Evolutionary conservation across 1,139 yeast genomes (phyloP).

Genomic region (Candida sanyaensis): DNA sequence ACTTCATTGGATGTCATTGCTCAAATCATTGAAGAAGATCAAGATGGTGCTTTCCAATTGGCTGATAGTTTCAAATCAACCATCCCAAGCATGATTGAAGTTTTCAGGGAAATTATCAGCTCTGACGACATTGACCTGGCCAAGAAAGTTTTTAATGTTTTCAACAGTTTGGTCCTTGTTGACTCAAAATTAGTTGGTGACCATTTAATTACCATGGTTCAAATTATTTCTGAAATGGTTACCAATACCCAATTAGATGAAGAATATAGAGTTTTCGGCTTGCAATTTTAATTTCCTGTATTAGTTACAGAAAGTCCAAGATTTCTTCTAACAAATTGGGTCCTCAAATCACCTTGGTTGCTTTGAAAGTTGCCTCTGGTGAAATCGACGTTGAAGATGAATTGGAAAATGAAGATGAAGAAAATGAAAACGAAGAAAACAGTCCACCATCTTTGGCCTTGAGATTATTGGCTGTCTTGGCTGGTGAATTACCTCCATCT

Average conservation of each 20-base stretch:
- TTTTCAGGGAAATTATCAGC: conserved; percentile 72
- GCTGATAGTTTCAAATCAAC: conserved; percentile 64
- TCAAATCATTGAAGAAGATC: conserved; percentile 61
- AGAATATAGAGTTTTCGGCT: conserved; percentile 80
- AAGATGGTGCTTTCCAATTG: conserved; percentile 32
- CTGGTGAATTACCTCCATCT: conserved; percentile 86
- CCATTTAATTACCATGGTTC: conserved; percentile 66
- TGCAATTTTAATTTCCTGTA: conserved; percentile 80
- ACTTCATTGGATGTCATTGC: conserved; percentile 80
- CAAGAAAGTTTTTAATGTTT: conserved; percentile 78
- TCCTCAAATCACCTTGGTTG: conserved; percentile 72
- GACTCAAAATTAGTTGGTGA: conserved; percentile 83
- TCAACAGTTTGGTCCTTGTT: conserved; percentile 74
- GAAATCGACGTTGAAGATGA: conserved; percentile 74
- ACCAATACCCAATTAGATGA: conserved; percentile 68
- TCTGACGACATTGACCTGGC: conserved; percentile 74
- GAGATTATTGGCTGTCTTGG: conserved; percentile 74
- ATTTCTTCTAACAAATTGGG: conserved; percentile 70
- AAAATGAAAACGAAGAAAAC: conserved; percentile 90
- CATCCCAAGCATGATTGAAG: conserved; percentile 81
- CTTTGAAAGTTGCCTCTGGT: conserved; percentile 78
- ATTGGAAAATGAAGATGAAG: conserved; percentile 78
- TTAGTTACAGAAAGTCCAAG: conserved; percentile 71
- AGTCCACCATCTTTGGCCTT: conserved; percentile 78
- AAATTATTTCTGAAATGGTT: conserved; percentile 76